phyloP scores from a whole-genome alignment of 306 rosid genomes.

The Castanea sativa region DNA sequence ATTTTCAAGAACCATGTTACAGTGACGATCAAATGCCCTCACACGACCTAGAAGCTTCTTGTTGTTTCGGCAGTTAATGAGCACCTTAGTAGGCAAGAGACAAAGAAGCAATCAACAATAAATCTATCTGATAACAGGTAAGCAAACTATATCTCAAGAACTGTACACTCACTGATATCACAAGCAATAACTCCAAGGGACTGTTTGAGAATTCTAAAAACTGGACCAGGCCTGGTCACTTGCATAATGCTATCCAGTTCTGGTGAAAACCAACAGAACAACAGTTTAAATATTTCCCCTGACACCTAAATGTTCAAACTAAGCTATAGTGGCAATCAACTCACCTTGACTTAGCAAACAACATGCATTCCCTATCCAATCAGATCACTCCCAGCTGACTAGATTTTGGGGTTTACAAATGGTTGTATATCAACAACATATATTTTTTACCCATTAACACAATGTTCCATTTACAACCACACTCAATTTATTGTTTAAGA shows the following conservation, averaged over 20 bases:
- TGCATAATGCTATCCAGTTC: constrained; percentile 1
- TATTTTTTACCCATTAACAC: background rate
- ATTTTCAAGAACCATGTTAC: constrained; percentile 65
- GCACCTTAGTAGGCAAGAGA: constrained; percentile 32
- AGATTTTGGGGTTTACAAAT: background rate
- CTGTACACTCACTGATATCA: background rate
- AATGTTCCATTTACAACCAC: background rate
- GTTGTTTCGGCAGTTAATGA: constrained; percentile 56
- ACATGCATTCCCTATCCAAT: background rate
- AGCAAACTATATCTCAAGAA: background rate
- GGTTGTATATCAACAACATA: background rate
- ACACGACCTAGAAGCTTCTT: constrained; percentile 56
- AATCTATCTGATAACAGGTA: background rate
- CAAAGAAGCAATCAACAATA: background rate
- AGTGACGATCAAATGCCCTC: constrained; percentile 59
- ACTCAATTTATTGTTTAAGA: background rate
- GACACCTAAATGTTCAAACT: background rate
- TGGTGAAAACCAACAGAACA: constrained; percentile 3
- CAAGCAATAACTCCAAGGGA: background rate
- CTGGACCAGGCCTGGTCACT: constrained; percentile 4
- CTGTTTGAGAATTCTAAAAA: constrained; percentile 4
- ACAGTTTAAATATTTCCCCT: background rate
- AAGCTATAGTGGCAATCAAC: background rate
- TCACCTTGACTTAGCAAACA: background rate
- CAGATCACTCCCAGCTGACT: background rate